Conservation (phyloP, 1,139 yeast species). For the Diutina catenulata region DNA sequence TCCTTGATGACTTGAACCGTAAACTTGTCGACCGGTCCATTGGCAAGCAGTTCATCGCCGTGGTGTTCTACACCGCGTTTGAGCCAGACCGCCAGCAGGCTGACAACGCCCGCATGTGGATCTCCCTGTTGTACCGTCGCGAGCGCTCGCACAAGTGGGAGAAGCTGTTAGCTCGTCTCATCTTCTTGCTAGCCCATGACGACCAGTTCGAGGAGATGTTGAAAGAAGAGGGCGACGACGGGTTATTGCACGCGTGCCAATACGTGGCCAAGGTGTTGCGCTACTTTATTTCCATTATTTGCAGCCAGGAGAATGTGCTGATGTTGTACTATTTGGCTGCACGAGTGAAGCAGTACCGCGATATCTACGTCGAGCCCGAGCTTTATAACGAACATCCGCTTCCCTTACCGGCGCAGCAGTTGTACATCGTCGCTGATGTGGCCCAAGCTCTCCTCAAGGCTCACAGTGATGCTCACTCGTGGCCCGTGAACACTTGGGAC, state of each 20-base stretch:
- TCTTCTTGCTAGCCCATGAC: conserved; percentile 68
- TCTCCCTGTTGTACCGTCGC: conserved; percentile 21
- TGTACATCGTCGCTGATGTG: conserved; percentile 64
- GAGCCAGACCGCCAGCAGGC: conserved; percentile 51
- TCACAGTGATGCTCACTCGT: conserved; percentile 42
- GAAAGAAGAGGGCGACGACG: conserved; percentile 10
- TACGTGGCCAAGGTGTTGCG: conserved; percentile 49
- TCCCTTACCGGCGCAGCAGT: conserved; percentile 20
- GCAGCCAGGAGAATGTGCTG: conserved; percentile 58
- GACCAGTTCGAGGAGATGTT: conserved; percentile 46
- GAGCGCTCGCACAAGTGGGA: conserved; percentile 20
- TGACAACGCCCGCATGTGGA: conserved; percentile 56
- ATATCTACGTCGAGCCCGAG: conserved; percentile 30
- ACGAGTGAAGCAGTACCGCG: conserved; percentile 70
- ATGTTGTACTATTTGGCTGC: conserved; percentile 67
- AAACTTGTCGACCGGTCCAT: conserved; percentile 40
- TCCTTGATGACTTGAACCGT: conserved; percentile 41
- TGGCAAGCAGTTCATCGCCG: conserved; percentile 54
- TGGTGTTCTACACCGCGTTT: conserved; percentile 63
- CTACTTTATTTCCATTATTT: conserved; percentile 50
- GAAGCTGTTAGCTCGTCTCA: conserved; percentile 50
- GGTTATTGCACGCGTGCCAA: conserved; percentile 26
- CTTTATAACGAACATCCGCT: conserved; percentile 19
- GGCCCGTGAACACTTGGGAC: conserved; percentile 77
- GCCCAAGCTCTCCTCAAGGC: conserved; percentile 56